Evolutionary conservation across 495 filamentous ascomycete species (phyloP), one percentile per base, ranked within the genome.

Genomic region (Thermochaetoides thermophila): DNA sequence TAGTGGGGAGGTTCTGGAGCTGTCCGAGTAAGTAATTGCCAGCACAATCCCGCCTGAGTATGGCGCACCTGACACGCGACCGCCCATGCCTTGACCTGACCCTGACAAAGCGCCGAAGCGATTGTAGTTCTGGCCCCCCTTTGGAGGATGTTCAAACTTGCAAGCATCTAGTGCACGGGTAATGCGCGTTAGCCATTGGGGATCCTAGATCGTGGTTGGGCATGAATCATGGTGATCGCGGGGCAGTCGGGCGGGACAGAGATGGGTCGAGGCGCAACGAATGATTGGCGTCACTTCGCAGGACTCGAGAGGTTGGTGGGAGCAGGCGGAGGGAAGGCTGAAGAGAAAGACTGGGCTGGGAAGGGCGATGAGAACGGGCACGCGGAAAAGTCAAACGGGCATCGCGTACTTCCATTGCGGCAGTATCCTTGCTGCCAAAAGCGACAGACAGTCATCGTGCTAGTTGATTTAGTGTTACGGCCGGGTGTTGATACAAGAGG

Each of bases 401-500:
- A 17, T 27, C 27, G 29, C 59, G 24, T 58, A 71, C 68, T 49
- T 56, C 83, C 84, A 48, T 66, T 77, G 45, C 63, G 74, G 63
- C 84, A 92, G 32, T 67, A 64, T 27, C 80, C 81, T 52, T 75
- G 70, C 52, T 71, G 71, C 46, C 64, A 92, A 50, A 72, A 86
- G 23, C 47, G 66, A 64, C 84, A 92, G 42, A 84, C 55, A 3
- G 52, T 44, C 75, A 78, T 78, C 1, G 37, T 40, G 24, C 19
- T 27, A 27, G 29, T 17, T 13, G n/a, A n/a, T n/a, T n/a, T n/a
- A n/a, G n/a, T n/a, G n/a, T n/a, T 31, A 16, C 4, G n/a, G 29
- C 4, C 8, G 10, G 17, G 9, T 13, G 14, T 12, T 15, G 27
- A 36, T 28, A 28, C n/a, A n/a, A n/a, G n/a, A n/a, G n/a, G n/a